Conservation (phyloP, 116 monocot genomes). For the Trichopus zeylanicus region DNA sequence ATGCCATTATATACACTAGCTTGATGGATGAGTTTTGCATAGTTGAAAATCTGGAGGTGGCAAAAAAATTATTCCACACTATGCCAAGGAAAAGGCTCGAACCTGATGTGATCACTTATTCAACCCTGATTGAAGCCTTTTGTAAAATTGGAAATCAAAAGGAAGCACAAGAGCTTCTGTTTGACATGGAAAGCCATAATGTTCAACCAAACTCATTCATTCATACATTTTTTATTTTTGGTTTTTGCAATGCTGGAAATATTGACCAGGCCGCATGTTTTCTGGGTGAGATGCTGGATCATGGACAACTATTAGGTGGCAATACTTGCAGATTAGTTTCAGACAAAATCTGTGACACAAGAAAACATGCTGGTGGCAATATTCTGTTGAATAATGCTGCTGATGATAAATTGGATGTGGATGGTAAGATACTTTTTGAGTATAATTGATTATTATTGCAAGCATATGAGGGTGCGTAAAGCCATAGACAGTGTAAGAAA, state of each 20-base stretch:
- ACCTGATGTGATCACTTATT: constrained; percentile 26
- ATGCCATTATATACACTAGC: constrained; percentile 19
- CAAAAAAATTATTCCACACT: constrained; percentile 12
- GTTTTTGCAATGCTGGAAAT: constrained; percentile 14
- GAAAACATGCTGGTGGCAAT: constrained; percentile 1
- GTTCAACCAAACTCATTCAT: constrained; percentile 23
- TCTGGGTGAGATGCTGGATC: constrained; percentile 18
- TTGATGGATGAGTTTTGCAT: constrained; percentile 33
- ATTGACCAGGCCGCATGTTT: constrained; percentile 14
- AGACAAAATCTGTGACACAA: constrained; percentile 3
- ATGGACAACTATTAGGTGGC: constrained; percentile 13
- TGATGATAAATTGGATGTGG: background rate
- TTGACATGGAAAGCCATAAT: constrained; percentile 17
- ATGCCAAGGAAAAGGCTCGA: constrained; percentile 7
- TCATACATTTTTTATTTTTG: constrained; percentile 12
- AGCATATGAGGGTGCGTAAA: constrained; percentile 2
- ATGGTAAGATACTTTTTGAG: background rate
- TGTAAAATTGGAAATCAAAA: constrained; percentile 13
- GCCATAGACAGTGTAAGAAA: constrained; percentile 3
- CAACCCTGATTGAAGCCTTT: constrained; percentile 18
- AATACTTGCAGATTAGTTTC: constrained; percentile 14
- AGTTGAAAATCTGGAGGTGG: constrained; percentile 20
- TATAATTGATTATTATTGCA: background rate
- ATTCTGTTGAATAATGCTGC: constrained; percentile 1
- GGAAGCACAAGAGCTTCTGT: constrained; percentile 11